Conservation (phyloP, 306 rosid genomes). For the Trichosanthes cucumerina region DNA sequence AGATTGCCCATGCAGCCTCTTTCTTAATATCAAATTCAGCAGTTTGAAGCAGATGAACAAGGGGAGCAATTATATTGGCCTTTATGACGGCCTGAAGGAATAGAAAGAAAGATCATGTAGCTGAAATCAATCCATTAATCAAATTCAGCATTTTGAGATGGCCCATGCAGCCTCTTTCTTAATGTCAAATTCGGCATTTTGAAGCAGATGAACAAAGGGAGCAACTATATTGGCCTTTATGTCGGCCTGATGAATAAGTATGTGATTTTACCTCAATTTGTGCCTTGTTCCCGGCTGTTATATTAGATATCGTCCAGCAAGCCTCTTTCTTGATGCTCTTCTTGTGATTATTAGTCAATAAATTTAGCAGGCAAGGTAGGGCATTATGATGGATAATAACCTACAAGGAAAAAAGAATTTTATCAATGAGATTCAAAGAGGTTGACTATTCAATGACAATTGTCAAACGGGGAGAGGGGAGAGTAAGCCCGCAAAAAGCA, state of each 20-base stretch:
- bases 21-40: slow-evolving; percentile 96
- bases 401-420: slow-evolving; percentile 18
- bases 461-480: neutral
- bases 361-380: slow-evolving; percentile 59
- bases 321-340: slow-evolving; percentile 98
- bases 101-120: neutral
- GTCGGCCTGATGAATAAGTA: slow-evolving; percentile 40
- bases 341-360: slow-evolving; percentile 67
- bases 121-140: neutral
- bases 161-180: slow-evolving; percentile 99
- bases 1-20: slow-evolving; percentile 98
- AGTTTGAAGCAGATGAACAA: slow-evolving; percentile 64
- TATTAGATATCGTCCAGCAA: slow-evolving; percentile 91
- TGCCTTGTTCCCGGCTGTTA: slow-evolving; percentile 91
- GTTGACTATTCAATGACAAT: neutral
- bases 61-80: slow-evolving; percentile 57
- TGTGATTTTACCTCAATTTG: slow-evolving; percentile 68
- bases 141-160: slow-evolving; percentile 66
- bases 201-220: slow-evolving; percentile 69
- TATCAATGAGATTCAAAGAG: slow-evolving; percentile 7
- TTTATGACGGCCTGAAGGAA: slow-evolving; percentile 55
- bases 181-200: slow-evolving; percentile 88
- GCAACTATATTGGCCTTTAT: slow-evolving; percentile 55
- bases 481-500: neutral
- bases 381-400: slow-evolving; percentile 75